A percentile compares a stretch with the other conserved stretches of the same genome.
Conservation (phyloP, 495 filamentous ascomycete species). For the Aspergillus asperescens region DNA sequence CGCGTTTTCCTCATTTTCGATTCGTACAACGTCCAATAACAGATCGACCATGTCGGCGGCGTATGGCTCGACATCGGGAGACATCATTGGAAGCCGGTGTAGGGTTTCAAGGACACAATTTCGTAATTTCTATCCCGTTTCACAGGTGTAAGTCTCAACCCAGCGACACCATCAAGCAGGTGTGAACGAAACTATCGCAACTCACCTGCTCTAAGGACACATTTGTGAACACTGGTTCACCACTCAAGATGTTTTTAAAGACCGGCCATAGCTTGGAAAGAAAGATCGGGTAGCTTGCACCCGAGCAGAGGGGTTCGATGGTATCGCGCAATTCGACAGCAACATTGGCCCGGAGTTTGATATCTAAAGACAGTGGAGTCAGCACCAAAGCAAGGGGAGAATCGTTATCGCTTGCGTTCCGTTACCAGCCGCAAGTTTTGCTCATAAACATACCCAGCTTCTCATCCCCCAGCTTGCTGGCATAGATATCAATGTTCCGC, state of each 20-base stretch:
- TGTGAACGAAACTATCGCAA: not conserved
- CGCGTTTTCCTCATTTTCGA: conserved; percentile 97
- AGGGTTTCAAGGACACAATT: conserved; percentile 91
- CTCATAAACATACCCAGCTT: conserved; percentile 47
- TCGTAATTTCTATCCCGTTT: conserved; percentile 64
- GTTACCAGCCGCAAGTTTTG: not conserved
- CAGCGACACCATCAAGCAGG: not conserved
- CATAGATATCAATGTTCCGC: conserved; percentile 55
- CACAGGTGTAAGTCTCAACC: conserved; percentile 16
- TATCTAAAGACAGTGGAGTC: conserved; percentile 47
- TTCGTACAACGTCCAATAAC: conserved; percentile 78
- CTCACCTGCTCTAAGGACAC: conserved; percentile 76
- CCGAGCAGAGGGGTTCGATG: conserved; percentile 66
- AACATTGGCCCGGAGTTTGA: conserved; percentile 67
- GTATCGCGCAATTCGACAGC: conserved; percentile 78
- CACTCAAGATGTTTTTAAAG: conserved; percentile 79
- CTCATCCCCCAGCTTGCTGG: conserved; percentile 54
- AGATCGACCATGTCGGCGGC: conserved; percentile 81
- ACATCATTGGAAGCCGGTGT: conserved; percentile 79
- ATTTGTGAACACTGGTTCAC: conserved; percentile 85
- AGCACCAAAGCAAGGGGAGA: not conserved
- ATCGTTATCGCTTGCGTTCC: not conserved
- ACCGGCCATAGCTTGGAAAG: conserved; percentile 82
- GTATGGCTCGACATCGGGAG: conserved; percentile 80
- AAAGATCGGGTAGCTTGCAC: conserved; percentile 65